Evolutionary conservation across 1,139 yeast species (phyloP), one percentile per base, ranked within the genome.

Genomic region (Torulaspora globosa): DNA sequence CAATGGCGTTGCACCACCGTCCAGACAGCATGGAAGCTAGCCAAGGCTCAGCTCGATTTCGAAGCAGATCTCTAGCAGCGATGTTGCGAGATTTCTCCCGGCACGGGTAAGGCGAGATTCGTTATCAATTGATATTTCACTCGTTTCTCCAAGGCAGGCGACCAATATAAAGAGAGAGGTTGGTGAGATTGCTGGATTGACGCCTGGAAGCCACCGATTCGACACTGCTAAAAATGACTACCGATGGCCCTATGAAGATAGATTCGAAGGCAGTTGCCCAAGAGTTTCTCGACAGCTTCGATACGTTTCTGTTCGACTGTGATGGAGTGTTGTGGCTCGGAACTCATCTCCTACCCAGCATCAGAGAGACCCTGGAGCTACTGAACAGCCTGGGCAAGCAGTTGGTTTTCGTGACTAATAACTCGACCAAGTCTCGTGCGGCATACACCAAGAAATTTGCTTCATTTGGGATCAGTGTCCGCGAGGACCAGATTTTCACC

Each of bases 321-420:
- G 97, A 90, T 63, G 97, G 90, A 44, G 97, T 90, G 7, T 72
- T 90, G 43, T 90, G 97, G 97, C 71, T 84, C 32, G 97, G 96
- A 12, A 77, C 78, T 43, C 78, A 75, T 40, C 66, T 84, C 28
- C 75, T 90, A 39, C 96, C 96, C 3, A 76, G 80, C 12, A 84
- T 85, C 11, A 71, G 70, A 18, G 90, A 86, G 57, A 79, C 94
- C 1, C 63, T 90, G 32, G 74, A 75, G 8, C 63, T 77, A 49
- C 69, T 90, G 50, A 69, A 80, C 46, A 55, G 60, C 23, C 41
- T 63, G 15, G 75, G 75, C 43, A 92, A 92, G 65, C 78, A 82
- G 44, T 73, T 88, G 41, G 75, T 89, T 39, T 92, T 92, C 67
- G 98, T 94, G 28, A 90, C 98, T 43, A 92, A 92, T 72, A 92